Percentiles rank a stretch among this genome's conserved stretches.
Conservation (phyloP, 768 basidiomycete genomes). For the Baorangia bicolor region DNA sequence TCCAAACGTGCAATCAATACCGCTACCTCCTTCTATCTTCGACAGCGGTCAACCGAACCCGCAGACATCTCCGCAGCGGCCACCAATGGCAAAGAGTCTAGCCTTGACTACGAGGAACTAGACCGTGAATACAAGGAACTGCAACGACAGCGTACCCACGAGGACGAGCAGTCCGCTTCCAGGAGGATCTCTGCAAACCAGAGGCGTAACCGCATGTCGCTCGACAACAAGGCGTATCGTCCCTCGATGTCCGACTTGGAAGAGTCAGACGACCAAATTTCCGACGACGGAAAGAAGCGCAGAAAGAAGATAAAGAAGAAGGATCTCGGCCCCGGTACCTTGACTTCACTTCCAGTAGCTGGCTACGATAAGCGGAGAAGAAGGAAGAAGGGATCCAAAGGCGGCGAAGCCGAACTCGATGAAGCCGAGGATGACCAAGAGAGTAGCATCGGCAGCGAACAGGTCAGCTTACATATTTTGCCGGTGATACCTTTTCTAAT, state of each 20-base stretch:
- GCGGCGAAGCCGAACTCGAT: conserved; percentile 34
- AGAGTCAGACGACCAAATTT: conserved; percentile 60
- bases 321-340: conserved; percentile 50
- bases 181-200: conserved; percentile 36
- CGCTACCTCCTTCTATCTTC: conserved; percentile 62
- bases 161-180: conserved; percentile 28
- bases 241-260: conserved; percentile 67
- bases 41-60: conserved; percentile 59
- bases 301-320: conserved; percentile 51
- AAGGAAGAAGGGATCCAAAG: conserved; percentile 50
- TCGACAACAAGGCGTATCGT: conserved; percentile 81
- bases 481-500: conserved; percentile 7
- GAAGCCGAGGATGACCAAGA: conserved; percentile 53
- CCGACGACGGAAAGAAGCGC: conserved; percentile 51
- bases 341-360: conserved; percentile 68
- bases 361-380: conserved; percentile 60
- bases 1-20: conserved; percentile 52
- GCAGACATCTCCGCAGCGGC: conserved; percentile 41
- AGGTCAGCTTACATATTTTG: conserved; percentile 37
- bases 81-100: conserved; percentile 41
- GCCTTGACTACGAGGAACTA: conserved; percentile 79
- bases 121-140: conserved; percentile 58
- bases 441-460: conserved; percentile 36
- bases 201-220: conserved; percentile 63
- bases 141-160: conserved; percentile 26